phyloP scores from a whole-genome alignment of 345 rosid genomes.

The Abelmoschus esculentus region DNA sequence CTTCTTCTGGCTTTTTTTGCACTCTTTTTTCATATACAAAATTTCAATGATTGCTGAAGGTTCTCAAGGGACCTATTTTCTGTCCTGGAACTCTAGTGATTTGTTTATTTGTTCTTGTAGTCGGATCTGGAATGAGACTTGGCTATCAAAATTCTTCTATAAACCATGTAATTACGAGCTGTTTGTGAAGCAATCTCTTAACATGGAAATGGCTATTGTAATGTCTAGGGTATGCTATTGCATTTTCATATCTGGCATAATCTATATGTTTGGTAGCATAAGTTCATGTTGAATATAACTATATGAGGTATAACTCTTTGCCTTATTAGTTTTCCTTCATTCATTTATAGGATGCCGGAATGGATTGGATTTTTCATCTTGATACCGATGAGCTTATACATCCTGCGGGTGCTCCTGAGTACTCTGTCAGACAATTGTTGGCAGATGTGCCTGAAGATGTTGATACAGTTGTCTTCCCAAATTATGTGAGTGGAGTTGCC shows the following conservation, averaged over 20 bases:
- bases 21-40: neutral
- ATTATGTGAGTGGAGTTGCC: constrained; percentile 60
- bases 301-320: neutral
- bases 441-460: constrained; percentile 54
- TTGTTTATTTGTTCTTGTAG: constrained; percentile 21
- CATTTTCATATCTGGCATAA: neutral
- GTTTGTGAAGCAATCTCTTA: constrained; percentile 91
- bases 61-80: neutral
- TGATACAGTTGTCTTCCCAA: constrained; percentile 74
- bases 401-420: constrained; percentile 74
- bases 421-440: constrained; percentile 67
- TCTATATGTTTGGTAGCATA: constrained; percentile 2
- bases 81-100: neutral
- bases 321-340: neutral
- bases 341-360: constrained; percentile 49
- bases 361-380: constrained; percentile 94
- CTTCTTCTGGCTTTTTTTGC: neutral
- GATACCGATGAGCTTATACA: constrained; percentile 86
- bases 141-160: constrained; percentile 85
- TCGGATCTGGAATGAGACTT: constrained; percentile 94
- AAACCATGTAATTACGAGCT: constrained; percentile 89
- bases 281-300: neutral
- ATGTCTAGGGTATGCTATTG: constrained; percentile 69
- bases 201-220: constrained; percentile 95
- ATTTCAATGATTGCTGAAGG: neutral